These are phyloP conservation scores for Fomitopsis betulina DNA, from an alignment of 1,284 basidiomycete genomes.

Conservation along the genomic window DNA sequence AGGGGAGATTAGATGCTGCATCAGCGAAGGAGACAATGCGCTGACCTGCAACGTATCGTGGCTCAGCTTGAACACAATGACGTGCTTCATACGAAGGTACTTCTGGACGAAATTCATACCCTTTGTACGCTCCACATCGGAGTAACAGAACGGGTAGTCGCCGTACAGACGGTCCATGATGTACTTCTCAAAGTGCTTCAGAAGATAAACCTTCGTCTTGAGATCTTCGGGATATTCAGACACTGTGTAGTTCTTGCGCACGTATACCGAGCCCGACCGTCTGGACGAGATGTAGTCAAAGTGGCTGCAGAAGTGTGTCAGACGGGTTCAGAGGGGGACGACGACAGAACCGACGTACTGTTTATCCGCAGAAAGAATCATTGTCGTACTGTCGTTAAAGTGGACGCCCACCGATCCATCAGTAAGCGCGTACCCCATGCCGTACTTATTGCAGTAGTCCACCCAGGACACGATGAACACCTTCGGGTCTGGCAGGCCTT, in stretches of 20 bases:
- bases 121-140: conserved; percentile 60
- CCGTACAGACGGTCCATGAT: conserved; percentile 86
- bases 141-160: conserved; percentile 77
- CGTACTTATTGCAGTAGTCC: conserved; percentile 98
- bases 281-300: conserved; percentile 80
- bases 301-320: conserved; percentile 44
- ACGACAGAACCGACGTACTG: conserved; percentile 45
- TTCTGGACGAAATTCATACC: conserved; percentile 96
- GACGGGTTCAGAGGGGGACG: background rate
- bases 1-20: background rate
- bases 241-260: conserved; percentile 64
- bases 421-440: conserved; percentile 95
- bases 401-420: conserved; percentile 94
- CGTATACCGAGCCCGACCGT: conserved; percentile 57
- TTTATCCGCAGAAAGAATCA: conserved; percentile 83
- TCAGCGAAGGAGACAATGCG: background rate
- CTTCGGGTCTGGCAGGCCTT: conserved; percentile 56
- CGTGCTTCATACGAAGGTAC: conserved; percentile 94
- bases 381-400: conserved; percentile 91
- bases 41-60: conserved; percentile 88
- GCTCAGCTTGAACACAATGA: conserved; percentile 94
- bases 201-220: conserved; percentile 83
- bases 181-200: conserved; percentile 91
- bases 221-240: conserved; percentile 70
- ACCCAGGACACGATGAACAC: conserved; percentile 98